Base-by-base conservation (phyloP, 108 stramenopile species). In the Cyclostephanos invisitatus region DNA sequence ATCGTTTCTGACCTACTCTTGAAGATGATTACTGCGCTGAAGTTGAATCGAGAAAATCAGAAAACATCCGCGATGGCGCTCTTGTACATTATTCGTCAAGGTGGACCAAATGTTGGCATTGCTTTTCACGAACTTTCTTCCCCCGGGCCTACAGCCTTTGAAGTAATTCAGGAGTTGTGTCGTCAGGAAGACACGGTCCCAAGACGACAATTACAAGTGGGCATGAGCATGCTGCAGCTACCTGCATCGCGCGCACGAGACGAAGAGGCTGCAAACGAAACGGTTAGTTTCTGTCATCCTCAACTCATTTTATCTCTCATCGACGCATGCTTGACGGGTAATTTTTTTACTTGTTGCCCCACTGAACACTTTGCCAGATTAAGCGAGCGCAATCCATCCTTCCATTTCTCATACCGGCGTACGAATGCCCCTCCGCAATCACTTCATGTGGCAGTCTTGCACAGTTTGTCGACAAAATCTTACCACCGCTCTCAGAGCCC, bases 401-500 rank as follows among this genome's bases (percentile, higher is more conserved):
- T 14, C 79, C 84, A 17, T 42, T 46, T 42, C 66, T 84, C 6
- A 49, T 82, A 20, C 77, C 77, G 40, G 76, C 77, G 18, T 84
- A 73, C 54, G 66, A 74, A 66, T 54, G 50, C 29, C 54, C 77
- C 7, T 59, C 66, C 7, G 55, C 84, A 3, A 57, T 29, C 10
- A 29, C 36, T 9, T 75, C 67, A 21, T 77, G 58, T 18, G 59
- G 28, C 22, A 50, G 55, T 20, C 66, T 84, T 35, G 77, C 70
- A 35, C 48, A 74, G 37, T 83, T 67, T 44, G 68, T 83, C 0
- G 62, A 66, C 37, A 67, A 87, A 47, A 62, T 80, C 14, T 55
- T 92, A 27, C 91, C 91, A n/a, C 91, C 91, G 0, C 64, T 92
- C 32, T 88, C 86, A 11, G 50, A 72, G 50, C 68, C 40, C 21